Evolutionary conservation across 257 asterid genomes (phyloP), one percentile per base, ranked within the genome.

Genomic region (Solanum chaucha): DNA sequence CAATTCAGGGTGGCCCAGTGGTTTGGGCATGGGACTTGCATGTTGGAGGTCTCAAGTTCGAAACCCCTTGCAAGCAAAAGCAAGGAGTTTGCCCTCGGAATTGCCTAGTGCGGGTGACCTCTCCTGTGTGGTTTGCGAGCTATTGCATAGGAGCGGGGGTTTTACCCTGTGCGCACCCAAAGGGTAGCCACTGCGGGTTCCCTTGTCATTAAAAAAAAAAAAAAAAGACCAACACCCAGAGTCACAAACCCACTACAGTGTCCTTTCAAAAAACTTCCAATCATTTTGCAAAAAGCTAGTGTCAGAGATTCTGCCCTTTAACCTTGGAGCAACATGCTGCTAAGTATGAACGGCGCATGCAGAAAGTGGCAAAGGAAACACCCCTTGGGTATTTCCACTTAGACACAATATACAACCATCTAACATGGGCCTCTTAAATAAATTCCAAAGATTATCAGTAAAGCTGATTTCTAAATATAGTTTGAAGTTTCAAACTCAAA

Each of bases 31-130:
- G 64, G 10, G 64, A 17, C n/a, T 55, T 55, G 64, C n/a, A 55
- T 55, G 10, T 55, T 55, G n/a, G 64, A 55, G n/a, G 9, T 17
- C 4, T 55, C n/a, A 55, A 51, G 64, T 17, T 55, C n/a, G 4
- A 55, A 55, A 55, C 0, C n/a, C 64, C n/a, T 55, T 55, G 64
- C 61, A 55, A 55, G 10, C 64, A 55, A 55, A 55, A 55, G 64
- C n/a, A 55, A 55, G n/a, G 61, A 3, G 0, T 2, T 55, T 55
- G 4, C n/a, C 61, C 2, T 0, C n/a, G 10, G n/a, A 3, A 0
- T 17, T 6, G n/a, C n/a, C 61, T 51, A 51, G 61, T 51, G 61
- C 61, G 1, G 61, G 22, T 51, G 61, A 51, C n/a, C 61, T 17
- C n/a, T 6, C 61, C 0, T 5, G 4, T 51, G 3, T 51, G n/a